A percentile compares a stretch with the other conserved stretches of the same genome.
phyloP scores from a whole-genome alignment of 495 filamentous ascomycete genomes.

The Bombardia bombarda region DNA sequence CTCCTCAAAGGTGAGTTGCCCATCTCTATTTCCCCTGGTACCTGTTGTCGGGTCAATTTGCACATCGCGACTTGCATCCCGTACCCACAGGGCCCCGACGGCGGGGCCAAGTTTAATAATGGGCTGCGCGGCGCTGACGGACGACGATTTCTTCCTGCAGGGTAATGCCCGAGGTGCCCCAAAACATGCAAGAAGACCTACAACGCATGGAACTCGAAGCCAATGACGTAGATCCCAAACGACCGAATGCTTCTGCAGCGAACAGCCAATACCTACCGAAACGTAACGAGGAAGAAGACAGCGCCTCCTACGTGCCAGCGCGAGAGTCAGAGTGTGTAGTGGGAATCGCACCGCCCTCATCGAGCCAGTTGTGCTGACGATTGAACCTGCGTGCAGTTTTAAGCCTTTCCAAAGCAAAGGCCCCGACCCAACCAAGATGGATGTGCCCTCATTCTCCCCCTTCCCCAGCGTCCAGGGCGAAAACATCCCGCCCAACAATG shows the following conservation, averaged over 20 bases:
- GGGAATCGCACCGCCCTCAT: too few relatives aligned
- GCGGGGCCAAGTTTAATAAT: too few relatives aligned
- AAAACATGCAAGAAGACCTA: slow-evolving; percentile 85
- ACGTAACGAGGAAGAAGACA: slow-evolving; percentile 6
- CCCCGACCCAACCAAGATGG: slow-evolving; percentile 24
- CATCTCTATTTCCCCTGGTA: neutral
- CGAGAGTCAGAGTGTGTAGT: too few relatives aligned
- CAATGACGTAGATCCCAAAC: slow-evolving; percentile 34
- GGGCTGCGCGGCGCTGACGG: slow-evolving; percentile 20
- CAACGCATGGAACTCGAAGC: slow-evolving; percentile 82
- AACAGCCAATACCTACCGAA: slow-evolving; percentile 10
- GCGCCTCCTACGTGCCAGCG: slow-evolving; percentile 18
- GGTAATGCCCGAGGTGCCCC: slow-evolving; percentile 53
- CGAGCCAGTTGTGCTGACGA: too few relatives aligned
- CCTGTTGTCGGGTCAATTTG: neutral
- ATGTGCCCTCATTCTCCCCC: slow-evolving; percentile 77
- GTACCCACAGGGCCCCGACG: too few relatives aligned
- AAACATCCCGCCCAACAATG: slow-evolving; percentile 90
- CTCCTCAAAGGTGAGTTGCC: slow-evolving; percentile 75
- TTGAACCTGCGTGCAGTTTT: slow-evolving; percentile 28
- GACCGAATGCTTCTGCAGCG: slow-evolving; percentile 26
- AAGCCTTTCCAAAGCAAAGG: slow-evolving; percentile 35
- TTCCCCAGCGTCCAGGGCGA: slow-evolving; percentile 82
- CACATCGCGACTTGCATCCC: too few relatives aligned
- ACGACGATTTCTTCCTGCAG: slow-evolving; percentile 22